Conservation (phyloP, 495 filamentous ascomycete species). For the Penicillium odoratum region DNA sequence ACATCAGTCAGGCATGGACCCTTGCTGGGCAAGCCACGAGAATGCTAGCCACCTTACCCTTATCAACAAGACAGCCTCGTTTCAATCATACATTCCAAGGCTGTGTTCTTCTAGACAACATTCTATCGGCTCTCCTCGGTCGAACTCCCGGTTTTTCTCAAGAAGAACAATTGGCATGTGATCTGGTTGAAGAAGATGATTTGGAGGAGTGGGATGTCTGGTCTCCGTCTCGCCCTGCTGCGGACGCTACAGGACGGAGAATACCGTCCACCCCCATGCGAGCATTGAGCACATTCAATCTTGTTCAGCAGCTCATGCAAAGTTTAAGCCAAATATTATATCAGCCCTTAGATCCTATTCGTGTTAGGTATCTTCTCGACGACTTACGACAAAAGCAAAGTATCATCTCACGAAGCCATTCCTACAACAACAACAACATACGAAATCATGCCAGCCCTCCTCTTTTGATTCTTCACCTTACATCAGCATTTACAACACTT, state of each 20-base stretch:
- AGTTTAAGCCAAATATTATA: conserved; percentile 5
- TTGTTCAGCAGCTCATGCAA: conserved; percentile 14
- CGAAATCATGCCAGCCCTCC: conserved; percentile 13
- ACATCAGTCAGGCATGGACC: conserved; percentile 47
- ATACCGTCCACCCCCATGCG: conserved; percentile 13
- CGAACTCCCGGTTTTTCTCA: conserved; percentile 14
- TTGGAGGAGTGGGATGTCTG: conserved; percentile 29
- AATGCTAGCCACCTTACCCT: conserved; percentile 32
- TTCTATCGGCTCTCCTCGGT: conserved; percentile 16
- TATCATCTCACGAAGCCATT: neutral
- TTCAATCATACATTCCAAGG: conserved; percentile 25
- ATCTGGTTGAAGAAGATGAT: conserved; percentile 18
- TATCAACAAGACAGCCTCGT: conserved; percentile 9
- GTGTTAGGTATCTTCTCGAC: neutral
- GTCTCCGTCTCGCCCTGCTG: conserved; percentile 7
- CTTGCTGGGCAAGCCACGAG: conserved; percentile 53
- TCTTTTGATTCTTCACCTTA: conserved; percentile 24
- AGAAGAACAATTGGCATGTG: conserved; percentile 11
- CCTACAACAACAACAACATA: conserved; percentile 11
- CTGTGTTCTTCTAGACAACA: conserved; percentile 24
- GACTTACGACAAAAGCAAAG: conserved; percentile 8
- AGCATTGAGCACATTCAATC: conserved; percentile 24
- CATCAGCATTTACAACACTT: conserved; percentile 18
- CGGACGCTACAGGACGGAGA: neutral
- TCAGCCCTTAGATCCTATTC: neutral